phyloP scores from a whole-genome alignment of 441 rosid species.

The Euphorbia corollata region DNA sequence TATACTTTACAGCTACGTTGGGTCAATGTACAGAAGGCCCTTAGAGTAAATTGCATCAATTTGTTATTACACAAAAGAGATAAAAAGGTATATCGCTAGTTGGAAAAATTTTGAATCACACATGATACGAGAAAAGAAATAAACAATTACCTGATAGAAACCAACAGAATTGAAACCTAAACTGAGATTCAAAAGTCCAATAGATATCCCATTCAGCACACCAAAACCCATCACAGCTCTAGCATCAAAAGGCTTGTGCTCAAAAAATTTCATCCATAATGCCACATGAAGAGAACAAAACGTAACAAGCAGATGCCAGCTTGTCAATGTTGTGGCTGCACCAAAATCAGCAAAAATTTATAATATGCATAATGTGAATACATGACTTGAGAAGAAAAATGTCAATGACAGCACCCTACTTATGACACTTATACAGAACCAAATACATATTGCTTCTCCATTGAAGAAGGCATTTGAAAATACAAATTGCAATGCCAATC shows the following conservation, averaged over 20 bases:
- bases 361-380: neutral
- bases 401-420: neutral
- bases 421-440: neutral
- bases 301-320: slow-evolving; percentile 99
- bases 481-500: neutral
- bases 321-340: slow-evolving; percentile 95
- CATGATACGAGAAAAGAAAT: slow-evolving; percentile 3
- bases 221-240: slow-evolving; percentile 99
- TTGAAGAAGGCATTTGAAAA: neutral
- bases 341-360: slow-evolving; percentile 12
- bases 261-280: slow-evolving; percentile 89
- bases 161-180: slow-evolving; percentile 98
- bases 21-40: neutral
- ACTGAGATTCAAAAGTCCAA: slow-evolving; percentile 93
- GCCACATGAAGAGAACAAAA: slow-evolving; percentile 99
- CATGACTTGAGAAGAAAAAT: neutral
- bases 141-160: slow-evolving; percentile 77
- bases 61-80: neutral
- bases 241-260: slow-evolving; percentile 98
- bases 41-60: neutral
- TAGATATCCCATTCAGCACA: slow-evolving; percentile 86
- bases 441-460: slow-evolving; percentile 1
- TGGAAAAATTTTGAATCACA: slow-evolving; percentile 12
- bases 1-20: neutral
- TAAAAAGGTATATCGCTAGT: neutral